Percentiles rank a stretch among this genome's conserved stretches.
These are phyloP conservation scores for Trametes cinnabarina DNA, from an alignment of 768 basidiomycete species.

Conservation along the genomic window DNA sequence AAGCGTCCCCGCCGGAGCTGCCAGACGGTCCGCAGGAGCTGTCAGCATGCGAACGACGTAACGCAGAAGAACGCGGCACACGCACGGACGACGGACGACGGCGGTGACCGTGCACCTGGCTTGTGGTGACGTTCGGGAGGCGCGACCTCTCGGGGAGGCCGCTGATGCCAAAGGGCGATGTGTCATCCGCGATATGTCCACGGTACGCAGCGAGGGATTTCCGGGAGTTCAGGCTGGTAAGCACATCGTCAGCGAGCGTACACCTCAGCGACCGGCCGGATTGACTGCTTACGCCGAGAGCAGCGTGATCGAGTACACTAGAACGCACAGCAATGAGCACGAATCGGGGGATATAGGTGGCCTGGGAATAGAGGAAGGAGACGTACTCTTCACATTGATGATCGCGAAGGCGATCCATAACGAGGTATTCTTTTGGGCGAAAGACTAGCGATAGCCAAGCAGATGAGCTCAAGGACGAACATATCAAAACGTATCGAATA, in stretches of 20 bases:
- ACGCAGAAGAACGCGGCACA: no score
- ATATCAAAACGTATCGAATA: no score
- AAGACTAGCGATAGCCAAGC: neutral
- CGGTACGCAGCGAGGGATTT: neutral
- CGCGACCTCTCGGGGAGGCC: neutral
- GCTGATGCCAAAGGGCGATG: neutral
- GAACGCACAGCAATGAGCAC: no score
- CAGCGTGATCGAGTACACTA: neutral
- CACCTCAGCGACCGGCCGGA: no score
- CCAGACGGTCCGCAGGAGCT: neutral
- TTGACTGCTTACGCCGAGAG: neutral
- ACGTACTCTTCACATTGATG: neutral
- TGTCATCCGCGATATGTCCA: neutral
- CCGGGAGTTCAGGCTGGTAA: neutral
- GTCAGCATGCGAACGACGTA: no score
- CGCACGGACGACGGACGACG: no score
- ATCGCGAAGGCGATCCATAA: constrained; percentile 1
- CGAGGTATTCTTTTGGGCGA: neutral
- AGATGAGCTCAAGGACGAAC: no score
- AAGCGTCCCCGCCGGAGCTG: neutral
- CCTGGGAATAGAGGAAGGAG: neutral
- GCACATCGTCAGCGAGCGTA: no score
- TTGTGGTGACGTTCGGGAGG: neutral
- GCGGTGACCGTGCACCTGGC: no score
- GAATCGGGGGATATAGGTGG: neutral